These are phyloP conservation scores for Pleurozium schreberi DNA, from an alignment of 225 moss, liverwort and hornwort species.

Conservation along the genomic window DNA sequence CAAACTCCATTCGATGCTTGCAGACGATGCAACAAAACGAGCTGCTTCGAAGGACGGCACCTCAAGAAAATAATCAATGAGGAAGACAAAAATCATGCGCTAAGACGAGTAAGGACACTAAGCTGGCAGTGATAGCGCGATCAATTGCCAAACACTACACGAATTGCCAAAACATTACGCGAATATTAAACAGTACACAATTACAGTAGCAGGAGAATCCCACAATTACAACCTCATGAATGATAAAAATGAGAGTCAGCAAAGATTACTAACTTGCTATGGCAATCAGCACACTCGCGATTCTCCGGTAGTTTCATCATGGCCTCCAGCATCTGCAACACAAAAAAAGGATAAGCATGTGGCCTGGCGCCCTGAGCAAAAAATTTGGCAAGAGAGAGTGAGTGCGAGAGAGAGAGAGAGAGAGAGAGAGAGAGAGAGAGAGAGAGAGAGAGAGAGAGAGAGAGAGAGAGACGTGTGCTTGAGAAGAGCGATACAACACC, in stretches of 20 bases:
- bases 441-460: neutral
- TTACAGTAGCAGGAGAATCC: neutral
- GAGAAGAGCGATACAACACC: neutral
- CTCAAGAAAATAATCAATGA: neutral
- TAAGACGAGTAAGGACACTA: neutral
- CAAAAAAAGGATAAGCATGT: neutral
- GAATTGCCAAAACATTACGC: neutral
- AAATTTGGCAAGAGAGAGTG: neutral
- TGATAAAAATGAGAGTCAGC: neutral
- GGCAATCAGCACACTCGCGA: conserved; percentile 97
- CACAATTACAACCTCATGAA: neutral
- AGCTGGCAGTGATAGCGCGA: neutral
- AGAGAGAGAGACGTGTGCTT: neutral
- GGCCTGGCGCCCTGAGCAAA: neutral
- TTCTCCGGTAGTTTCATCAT: conserved; percentile 93
- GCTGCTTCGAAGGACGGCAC: neutral
- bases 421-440: neutral
- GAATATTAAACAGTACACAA: neutral
- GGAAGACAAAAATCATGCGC: neutral
- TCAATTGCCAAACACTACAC: neutral
- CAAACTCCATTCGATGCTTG: neutral
- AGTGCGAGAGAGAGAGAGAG: neutral
- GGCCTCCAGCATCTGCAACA: conserved; percentile 71
- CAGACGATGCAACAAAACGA: neutral
- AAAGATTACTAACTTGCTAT: conserved; percentile 59